A percentile compares a stretch with the other conserved stretches of the same genome.
Evolutionary conservation across 2,329 filamentous ascomycete species (phyloP).

Genomic region (Aspergillus persii): DNA sequence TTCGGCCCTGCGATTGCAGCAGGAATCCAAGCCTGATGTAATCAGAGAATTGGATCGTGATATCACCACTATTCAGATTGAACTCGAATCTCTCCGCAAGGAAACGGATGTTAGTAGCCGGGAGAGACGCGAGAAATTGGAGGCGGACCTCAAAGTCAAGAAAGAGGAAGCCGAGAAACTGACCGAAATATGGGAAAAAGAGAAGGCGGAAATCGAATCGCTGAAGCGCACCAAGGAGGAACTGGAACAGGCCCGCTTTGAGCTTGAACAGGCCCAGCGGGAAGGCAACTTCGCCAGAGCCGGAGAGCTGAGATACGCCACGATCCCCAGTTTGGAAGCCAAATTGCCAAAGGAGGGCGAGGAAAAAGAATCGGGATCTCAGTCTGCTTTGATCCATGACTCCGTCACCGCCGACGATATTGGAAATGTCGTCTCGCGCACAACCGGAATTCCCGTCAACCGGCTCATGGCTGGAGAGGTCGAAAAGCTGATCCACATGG

Average conservation of each 20-base stretch:
- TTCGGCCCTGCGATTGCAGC: constrained; percentile 82
- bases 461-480: constrained; percentile 93
- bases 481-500: constrained; percentile 94
- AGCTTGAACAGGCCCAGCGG: constrained; percentile 83
- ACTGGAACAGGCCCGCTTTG: constrained; percentile 79
- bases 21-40: constrained; percentile 94
- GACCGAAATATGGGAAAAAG: constrained; percentile 84
- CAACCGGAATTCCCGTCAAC: constrained; percentile 87
- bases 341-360: constrained; percentile 73
- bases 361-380: constrained; percentile 45
- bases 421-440: constrained; percentile 81
- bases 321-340: constrained; percentile 76
- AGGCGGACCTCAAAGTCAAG: constrained; percentile 70
- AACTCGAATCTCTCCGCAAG: constrained; percentile 89
- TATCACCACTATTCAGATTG: constrained; percentile 97
- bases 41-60: constrained; percentile 90
- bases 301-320: constrained; percentile 85
- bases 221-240: constrained; percentile 86
- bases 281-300: constrained; percentile 85
- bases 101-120: constrained; percentile 87
- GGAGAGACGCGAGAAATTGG: constrained; percentile 82
- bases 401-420: constrained; percentile 96
- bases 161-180: constrained; percentile 74
- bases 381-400: constrained; percentile 74
- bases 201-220: constrained; percentile 77